Evolutionary conservation across 73 alveolate species (phyloP).

Genomic region (Paramecium tetraurelia): DNA sequence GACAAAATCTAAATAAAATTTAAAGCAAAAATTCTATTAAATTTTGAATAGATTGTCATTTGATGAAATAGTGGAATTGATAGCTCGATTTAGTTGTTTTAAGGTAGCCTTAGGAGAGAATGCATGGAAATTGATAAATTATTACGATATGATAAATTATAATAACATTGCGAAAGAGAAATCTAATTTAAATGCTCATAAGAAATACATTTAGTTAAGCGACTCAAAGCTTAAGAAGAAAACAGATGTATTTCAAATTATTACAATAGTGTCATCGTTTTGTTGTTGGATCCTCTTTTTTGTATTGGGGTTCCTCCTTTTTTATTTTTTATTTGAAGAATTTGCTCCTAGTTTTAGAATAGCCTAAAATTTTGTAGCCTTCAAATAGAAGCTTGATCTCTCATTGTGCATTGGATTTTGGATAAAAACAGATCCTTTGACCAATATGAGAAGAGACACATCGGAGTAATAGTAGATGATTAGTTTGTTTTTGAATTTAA

Average conservation of each 20-base stretch:
- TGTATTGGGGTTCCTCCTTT: background rate
- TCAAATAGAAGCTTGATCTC: background rate
- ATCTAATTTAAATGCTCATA: background rate
- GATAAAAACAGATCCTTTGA: background rate
- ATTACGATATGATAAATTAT: background rate
- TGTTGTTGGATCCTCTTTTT: background rate
- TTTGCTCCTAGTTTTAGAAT: background rate
- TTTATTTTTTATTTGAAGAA: background rate
- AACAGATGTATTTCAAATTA: background rate
- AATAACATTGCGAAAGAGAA: background rate
- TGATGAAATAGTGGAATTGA: background rate
- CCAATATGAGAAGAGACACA: background rate
- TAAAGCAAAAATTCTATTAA: background rate
- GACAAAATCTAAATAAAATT: background rate
- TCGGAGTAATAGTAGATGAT: background rate
- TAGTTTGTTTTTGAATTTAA: background rate
- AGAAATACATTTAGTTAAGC: background rate
- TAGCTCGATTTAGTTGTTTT: conserved; percentile 4
- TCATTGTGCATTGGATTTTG: background rate
- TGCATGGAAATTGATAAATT: background rate
- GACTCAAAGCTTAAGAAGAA: background rate
- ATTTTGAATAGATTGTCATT: background rate
- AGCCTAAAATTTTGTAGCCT: background rate
- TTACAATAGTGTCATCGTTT: background rate
- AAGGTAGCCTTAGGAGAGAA: background rate